phyloP scores from a whole-genome alignment of 805 yeast species.

The Sungouiella blattae region DNA sequence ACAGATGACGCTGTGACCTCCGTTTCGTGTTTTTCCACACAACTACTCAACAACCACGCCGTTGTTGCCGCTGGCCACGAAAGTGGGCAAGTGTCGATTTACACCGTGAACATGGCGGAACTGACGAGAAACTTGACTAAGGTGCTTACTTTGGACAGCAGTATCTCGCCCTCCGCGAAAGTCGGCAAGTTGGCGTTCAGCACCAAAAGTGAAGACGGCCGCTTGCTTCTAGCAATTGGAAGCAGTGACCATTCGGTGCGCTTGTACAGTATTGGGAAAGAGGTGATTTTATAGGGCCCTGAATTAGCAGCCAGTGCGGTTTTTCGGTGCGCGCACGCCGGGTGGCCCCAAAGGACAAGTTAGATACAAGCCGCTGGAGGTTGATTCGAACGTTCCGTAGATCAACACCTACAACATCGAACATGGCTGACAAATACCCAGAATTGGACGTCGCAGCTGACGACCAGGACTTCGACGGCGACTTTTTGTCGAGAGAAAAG shows the following conservation, averaged over 20 bases:
- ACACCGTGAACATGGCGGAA: no score
- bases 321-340: slow-evolving; percentile 6
- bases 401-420: no score
- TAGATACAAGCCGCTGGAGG: no score
- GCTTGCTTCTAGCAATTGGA: slow-evolving; percentile 51
- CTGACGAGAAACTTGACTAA: no score
- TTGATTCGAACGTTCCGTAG: no score
- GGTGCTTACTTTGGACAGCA: slow-evolving; percentile 30
- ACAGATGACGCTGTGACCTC: slow-evolving; percentile 64
- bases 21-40: slow-evolving; percentile 43
- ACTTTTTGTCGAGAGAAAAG: slow-evolving; percentile 66
- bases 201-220: slow-evolving; percentile 16
- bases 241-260: slow-evolving; percentile 66
- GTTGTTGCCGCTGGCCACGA: slow-evolving; percentile 68
- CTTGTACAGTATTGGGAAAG: slow-evolving; percentile 23
- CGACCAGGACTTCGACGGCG: slow-evolving; percentile 40
- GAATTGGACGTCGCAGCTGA: slow-evolving; percentile 43
- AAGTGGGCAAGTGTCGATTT: slow-evolving; percentile 54
- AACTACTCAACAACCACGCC: slow-evolving; percentile 22
- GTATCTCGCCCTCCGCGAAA: slow-evolving; percentile 57
- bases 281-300: neutral
- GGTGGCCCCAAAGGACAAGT: no score
- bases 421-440: slow-evolving; percentile 76
- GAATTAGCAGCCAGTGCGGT: neutral
- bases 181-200: slow-evolving; percentile 63